A percentile compares a stretch with the other conserved stretches of the same genome.
Conservation (phyloP, 2,329 filamentous ascomycete genomes). For the Ilyonectria destructans region DNA sequence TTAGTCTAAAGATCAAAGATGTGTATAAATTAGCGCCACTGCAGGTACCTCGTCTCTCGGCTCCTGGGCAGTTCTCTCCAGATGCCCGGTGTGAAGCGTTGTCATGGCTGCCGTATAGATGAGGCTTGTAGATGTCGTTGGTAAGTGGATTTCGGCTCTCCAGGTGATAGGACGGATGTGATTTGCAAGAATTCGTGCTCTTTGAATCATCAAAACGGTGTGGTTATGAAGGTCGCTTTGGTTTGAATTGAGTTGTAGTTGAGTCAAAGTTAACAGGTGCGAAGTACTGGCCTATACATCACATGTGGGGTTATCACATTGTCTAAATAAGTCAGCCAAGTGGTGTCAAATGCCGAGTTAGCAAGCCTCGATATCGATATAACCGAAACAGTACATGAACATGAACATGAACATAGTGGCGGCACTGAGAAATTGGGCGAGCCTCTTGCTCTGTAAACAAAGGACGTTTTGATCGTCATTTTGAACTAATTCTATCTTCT, state of each 20-base stretch:
- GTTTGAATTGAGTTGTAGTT: neutral
- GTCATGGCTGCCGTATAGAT: conserved; percentile 36
- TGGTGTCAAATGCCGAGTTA: neutral
- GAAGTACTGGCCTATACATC: neutral
- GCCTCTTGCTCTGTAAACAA: conserved; percentile 16
- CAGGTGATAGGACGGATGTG: neutral
- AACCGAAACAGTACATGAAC: neutral
- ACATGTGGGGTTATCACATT: neutral
- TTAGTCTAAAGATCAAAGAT: neutral
- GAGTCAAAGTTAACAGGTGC: neutral
- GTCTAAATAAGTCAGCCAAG: conserved; percentile 4
- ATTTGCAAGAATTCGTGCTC: neutral
- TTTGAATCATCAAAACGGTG: neutral
- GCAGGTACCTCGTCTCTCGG: conserved; percentile 73
- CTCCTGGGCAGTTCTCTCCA: conserved; percentile 71
- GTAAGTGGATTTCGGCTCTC: neutral
- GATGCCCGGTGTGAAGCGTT: conserved; percentile 37
- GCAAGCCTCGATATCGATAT: neutral
- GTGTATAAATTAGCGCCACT: neutral
- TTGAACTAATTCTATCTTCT: conserved; percentile 47
- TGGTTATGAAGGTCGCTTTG: neutral
- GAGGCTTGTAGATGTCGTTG: neutral
- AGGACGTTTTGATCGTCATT: conserved; percentile 45
- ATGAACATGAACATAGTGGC: neutral
- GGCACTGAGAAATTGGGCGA: neutral